Evolutionary conservation across 2,329 filamentous ascomycete genomes (phyloP).

Genomic region (Paraconiothyrium sp.): DNA sequence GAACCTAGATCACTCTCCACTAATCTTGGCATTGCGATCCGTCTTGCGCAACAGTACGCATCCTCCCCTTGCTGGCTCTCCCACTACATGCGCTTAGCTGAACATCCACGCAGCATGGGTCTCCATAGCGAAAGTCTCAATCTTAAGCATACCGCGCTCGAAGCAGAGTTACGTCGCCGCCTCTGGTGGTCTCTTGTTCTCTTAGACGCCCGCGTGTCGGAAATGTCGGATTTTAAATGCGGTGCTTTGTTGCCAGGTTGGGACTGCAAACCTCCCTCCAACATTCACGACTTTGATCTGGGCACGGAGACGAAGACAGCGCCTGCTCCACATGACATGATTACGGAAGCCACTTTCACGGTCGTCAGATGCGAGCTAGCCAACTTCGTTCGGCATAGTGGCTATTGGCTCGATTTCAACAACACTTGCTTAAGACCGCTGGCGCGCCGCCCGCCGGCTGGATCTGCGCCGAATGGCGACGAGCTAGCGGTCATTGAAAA

Average conservation of each 20-base stretch:
- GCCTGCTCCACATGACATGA: slow-evolving; percentile 53
- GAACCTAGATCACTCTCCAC: slow-evolving; percentile 62
- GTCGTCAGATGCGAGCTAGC: slow-evolving; percentile 61
- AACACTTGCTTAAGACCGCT: slow-evolving; percentile 55
- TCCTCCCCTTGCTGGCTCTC: background rate
- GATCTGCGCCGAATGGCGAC: slow-evolving; percentile 25
- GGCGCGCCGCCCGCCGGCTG: slow-evolving; percentile 33
- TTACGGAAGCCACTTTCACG: slow-evolving; percentile 64
- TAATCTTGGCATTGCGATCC: slow-evolving; percentile 65
- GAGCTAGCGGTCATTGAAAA: slow-evolving; percentile 50
- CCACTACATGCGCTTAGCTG: background rate
- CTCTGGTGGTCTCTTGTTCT: slow-evolving; percentile 70
- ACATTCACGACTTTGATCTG: slow-evolving; percentile 61
- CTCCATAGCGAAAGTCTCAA: slow-evolving; percentile 66
- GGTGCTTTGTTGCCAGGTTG: slow-evolving; percentile 56
- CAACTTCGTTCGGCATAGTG: slow-evolving; percentile 51
- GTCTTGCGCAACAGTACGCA: slow-evolving; percentile 61
- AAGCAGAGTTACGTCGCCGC: slow-evolving; percentile 68
- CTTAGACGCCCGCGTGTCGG: slow-evolving; percentile 64
- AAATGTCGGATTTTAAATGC: slow-evolving; percentile 63
- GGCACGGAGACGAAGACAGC: slow-evolving; percentile 50
- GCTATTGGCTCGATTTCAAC: slow-evolving; percentile 59
- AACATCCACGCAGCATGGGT: slow-evolving; percentile 56
- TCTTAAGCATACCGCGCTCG: slow-evolving; percentile 63
- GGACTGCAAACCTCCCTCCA: slow-evolving; percentile 60